A percentile compares a stretch with the other conserved stretches of the same genome.
phyloP scores from a whole-genome alignment of 306 rosid species.

The Morella rubra region DNA sequence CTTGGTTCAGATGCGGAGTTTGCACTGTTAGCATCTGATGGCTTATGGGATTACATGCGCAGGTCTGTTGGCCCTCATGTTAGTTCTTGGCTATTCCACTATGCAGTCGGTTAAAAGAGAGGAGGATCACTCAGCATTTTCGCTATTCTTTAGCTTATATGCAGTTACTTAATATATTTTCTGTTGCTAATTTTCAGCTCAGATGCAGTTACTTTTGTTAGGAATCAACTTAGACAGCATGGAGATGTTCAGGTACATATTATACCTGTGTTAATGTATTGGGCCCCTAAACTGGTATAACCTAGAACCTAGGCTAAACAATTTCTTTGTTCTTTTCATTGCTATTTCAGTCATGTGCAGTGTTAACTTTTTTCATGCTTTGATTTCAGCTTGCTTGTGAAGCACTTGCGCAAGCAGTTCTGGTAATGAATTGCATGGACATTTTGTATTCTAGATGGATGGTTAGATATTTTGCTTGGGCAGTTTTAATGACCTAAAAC shows the following conservation, averaged over 20 bases:
- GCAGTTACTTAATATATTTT: background rate
- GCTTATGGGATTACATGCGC: slow-evolving; percentile 95
- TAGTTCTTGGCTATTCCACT: slow-evolving; percentile 14
- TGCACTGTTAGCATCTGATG: slow-evolving; percentile 88
- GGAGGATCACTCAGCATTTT: slow-evolving; percentile 29
- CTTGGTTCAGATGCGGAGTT: slow-evolving; percentile 84
- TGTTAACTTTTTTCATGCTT: slow-evolving; percentile 26
- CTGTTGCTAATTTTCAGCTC: slow-evolving; percentile 62
- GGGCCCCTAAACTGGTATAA: background rate
- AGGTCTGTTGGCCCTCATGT: slow-evolving; percentile 48
- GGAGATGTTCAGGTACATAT: slow-evolving; percentile 85
- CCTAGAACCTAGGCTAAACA: background rate
- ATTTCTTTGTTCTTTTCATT: background rate
- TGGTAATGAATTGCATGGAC: slow-evolving; percentile 43
- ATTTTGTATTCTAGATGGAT: slow-evolving; percentile 7
- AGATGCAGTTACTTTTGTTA: slow-evolving; percentile 76
- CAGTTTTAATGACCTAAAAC: slow-evolving; percentile 14
- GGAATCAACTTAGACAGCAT: slow-evolving; percentile 72
- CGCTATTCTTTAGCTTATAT: background rate
- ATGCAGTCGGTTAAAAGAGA: slow-evolving; percentile 8
- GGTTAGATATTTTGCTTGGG: background rate
- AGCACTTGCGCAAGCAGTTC: slow-evolving; percentile 86
- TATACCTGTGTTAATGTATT: background rate
- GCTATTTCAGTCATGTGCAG: slow-evolving; percentile 2
- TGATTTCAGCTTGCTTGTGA: slow-evolving; percentile 76